Conservation (phyloP, 805 yeast genomes). For the Priceomyces melissophilus region DNA sequence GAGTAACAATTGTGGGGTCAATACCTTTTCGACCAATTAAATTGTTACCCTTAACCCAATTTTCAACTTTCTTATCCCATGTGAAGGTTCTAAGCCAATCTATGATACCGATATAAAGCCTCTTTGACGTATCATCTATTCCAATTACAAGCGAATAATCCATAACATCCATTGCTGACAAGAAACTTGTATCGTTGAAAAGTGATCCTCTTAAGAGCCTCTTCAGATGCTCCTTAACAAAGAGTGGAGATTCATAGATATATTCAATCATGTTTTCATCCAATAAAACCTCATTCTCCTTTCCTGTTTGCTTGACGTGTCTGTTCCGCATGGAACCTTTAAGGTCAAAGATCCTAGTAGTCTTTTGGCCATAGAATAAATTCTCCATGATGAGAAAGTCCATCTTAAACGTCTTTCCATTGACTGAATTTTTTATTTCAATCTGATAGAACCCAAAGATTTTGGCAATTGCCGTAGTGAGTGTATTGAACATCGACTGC, state of each 20-base stretch:
- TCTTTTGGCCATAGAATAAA: constrained; percentile 77
- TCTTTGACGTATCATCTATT: constrained; percentile 61
- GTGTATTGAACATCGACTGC: constrained; percentile 89
- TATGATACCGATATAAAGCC: constrained; percentile 87
- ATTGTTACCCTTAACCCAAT: constrained; percentile 93
- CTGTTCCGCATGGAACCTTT: constrained; percentile 98
- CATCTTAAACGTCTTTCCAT: constrained; percentile 76
- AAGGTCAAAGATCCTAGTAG: constrained; percentile 85
- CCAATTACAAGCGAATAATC: constrained; percentile 96
- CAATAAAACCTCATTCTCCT: constrained; percentile 85
- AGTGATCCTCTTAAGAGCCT: constrained; percentile 79
- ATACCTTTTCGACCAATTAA: constrained; percentile 79
- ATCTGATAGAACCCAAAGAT: constrained; percentile 95
- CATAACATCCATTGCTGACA: constrained; percentile 98
- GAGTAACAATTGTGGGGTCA: constrained; percentile 96
- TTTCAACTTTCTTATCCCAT: constrained; percentile 97
- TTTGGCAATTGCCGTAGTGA: constrained; percentile 92
- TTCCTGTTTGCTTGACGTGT: constrained; percentile 95
- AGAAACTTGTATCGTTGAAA: constrained; percentile 91
- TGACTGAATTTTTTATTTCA: constrained; percentile 73
- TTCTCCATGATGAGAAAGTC: constrained; percentile 96
- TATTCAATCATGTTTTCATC: constrained; percentile 99
- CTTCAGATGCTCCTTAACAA: constrained; percentile 89
- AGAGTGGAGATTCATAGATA: constrained; percentile 92
- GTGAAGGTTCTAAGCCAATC: constrained; percentile 94